phyloP scores from a whole-genome alignment of 495 filamentous ascomycete species.

The Penicillium coprophilum region DNA sequence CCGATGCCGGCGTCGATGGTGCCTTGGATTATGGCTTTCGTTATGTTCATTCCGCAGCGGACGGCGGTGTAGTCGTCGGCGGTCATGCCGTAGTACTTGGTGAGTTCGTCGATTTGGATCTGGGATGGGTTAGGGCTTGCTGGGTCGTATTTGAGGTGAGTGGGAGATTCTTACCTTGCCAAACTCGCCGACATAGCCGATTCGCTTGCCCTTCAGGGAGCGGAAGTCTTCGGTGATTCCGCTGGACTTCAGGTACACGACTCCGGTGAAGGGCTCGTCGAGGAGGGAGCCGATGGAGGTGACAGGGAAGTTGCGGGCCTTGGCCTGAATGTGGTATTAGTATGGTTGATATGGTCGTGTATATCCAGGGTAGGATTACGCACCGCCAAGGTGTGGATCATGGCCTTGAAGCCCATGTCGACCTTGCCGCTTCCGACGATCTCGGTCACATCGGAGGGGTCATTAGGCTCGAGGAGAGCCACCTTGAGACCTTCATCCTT shows the following conservation, averaged over 20 bases:
- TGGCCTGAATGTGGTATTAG: slow-evolving; percentile 45
- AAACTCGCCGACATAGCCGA: slow-evolving; percentile 72
- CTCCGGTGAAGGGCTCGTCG: slow-evolving; percentile 71
- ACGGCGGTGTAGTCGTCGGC: slow-evolving; percentile 67
- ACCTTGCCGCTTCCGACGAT: slow-evolving; percentile 70
- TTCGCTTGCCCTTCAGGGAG: slow-evolving; percentile 63
- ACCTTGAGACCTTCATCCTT: slow-evolving; percentile 68
- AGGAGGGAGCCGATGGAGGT: slow-evolving; percentile 66
- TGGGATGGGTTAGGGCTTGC: slow-evolving; percentile 10
- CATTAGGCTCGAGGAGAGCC: slow-evolving; percentile 68
- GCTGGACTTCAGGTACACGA: slow-evolving; percentile 66
- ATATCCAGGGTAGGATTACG: slow-evolving; percentile 8
- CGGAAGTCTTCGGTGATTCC: slow-evolving; percentile 65
- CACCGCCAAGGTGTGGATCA: slow-evolving; percentile 71
- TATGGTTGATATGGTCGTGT: not conserved
- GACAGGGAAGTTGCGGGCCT: slow-evolving; percentile 68
- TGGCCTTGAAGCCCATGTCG: slow-evolving; percentile 73
- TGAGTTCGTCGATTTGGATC: slow-evolving; percentile 75
- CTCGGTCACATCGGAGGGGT: slow-evolving; percentile 69
- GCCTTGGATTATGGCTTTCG: slow-evolving; percentile 63
- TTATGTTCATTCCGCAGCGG: slow-evolving; percentile 63
- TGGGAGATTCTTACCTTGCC: slow-evolving; percentile 46
- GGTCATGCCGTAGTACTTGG: slow-evolving; percentile 69
- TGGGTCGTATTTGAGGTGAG: not conserved
- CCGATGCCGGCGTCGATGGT: slow-evolving; percentile 69